Conservation (phyloP, 83 land plant species). For the Larix sibirica region DNA sequence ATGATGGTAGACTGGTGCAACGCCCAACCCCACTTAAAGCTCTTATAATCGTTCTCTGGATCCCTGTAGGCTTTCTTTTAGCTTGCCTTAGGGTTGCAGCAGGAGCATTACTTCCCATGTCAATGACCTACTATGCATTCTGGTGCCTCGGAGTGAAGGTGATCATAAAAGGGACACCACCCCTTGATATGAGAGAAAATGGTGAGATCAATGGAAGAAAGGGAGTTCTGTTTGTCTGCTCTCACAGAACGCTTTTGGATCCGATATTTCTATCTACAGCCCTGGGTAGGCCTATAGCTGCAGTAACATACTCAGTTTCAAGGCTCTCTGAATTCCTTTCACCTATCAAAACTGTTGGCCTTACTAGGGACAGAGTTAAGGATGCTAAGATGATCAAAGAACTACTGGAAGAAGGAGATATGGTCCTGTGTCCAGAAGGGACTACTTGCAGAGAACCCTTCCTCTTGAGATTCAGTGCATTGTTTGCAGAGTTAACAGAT, state of each 20-base stretch:
- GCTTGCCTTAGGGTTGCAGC: conserved; percentile 49
- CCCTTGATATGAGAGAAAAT: conserved; percentile 26
- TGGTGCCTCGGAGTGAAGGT: conserved; percentile 51
- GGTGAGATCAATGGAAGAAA: conserved; percentile 10
- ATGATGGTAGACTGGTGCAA: conserved; percentile 65
- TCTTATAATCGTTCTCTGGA: conserved; percentile 51
- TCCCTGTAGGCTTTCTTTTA: conserved; percentile 61
- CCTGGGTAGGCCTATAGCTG: conserved; percentile 53
- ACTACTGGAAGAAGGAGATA: conserved; percentile 62
- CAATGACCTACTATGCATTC: conserved; percentile 28
- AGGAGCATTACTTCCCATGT: conserved; percentile 41
- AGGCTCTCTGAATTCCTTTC: conserved; percentile 69
- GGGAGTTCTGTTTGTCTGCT: conserved; percentile 71
- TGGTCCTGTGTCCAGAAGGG: conserved; percentile 76
- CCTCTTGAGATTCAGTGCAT: conserved; percentile 41
- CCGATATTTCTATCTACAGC: conserved; percentile 61
- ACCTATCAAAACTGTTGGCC: conserved; percentile 58
- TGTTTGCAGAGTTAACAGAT: conserved; percentile 62
- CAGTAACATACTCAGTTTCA: conserved; percentile 62
- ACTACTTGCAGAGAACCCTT: conserved; percentile 44
- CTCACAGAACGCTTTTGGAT: conserved; percentile 70
- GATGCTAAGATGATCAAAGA: conserved; percentile 55
- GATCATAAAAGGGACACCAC: conserved; percentile 55
- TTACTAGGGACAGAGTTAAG: conserved; percentile 45
- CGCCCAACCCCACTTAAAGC: conserved; percentile 44